phyloP scores from a whole-genome alignment of 2,329 filamentous ascomycete species.

The Xylaria sp. region DNA sequence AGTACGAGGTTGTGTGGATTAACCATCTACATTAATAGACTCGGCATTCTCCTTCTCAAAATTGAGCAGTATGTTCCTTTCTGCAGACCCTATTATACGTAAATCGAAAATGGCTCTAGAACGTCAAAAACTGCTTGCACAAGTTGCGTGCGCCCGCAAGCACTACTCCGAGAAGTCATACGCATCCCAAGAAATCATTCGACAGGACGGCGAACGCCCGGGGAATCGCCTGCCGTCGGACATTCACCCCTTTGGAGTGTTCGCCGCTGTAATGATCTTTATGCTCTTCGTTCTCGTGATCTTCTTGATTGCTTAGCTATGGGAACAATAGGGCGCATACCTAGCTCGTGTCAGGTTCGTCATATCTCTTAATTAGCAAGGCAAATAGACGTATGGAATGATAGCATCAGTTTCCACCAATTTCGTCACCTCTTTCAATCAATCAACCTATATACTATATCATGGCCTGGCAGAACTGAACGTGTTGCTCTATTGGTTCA shows the following conservation, averaged over 20 bases:
- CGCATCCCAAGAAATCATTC: background rate
- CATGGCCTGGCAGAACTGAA: background rate
- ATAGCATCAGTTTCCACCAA: constrained; percentile 2
- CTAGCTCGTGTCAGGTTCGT: background rate
- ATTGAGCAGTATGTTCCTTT: background rate
- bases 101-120: background rate
- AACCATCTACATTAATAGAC: background rate
- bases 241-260: background rate
- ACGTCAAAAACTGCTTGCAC: background rate
- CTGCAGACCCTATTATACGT: background rate
- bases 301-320: constrained; percentile 1
- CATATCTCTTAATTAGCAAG: background rate
- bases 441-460: background rate
- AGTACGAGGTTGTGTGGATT: background rate
- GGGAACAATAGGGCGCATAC: background rate
- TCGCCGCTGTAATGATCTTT: constrained; percentile 1
- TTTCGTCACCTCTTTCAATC: background rate
- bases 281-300: background rate
- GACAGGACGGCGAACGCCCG: background rate
- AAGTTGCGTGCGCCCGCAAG: background rate
- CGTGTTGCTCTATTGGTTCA: background rate
- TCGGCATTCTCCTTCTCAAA: background rate
- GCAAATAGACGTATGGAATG: background rate
- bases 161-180: background rate
- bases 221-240: background rate